These are phyloP conservation scores for Pelargonium fulgidum DNA, from an alignment of 441 rosid species.

Conservation along the genomic window DNA sequence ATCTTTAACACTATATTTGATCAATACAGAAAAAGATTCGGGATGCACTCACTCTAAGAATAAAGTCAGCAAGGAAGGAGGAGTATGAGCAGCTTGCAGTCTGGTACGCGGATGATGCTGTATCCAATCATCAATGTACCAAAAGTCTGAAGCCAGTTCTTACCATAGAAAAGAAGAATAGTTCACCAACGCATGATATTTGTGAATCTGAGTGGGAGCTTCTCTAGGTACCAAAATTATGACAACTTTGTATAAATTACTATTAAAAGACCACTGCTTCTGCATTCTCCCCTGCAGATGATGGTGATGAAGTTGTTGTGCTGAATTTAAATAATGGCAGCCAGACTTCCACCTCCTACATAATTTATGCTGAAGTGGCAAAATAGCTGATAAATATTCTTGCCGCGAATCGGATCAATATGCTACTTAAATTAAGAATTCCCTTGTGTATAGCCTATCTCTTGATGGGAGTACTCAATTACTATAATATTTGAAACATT, in stretches of 20 bases:
- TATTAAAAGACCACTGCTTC: constrained; percentile 3
- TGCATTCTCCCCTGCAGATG: constrained; percentile 18
- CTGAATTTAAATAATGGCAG: constrained; percentile 19
- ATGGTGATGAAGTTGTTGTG: constrained; percentile 17
- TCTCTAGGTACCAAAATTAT: constrained; percentile 28
- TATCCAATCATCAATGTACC: constrained; percentile 24
- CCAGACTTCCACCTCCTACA: neutral
- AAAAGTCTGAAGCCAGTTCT: constrained; percentile 14
- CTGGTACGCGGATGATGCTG: constrained; percentile 31
- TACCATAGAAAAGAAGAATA: constrained; percentile 15
- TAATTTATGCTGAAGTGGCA: constrained; percentile 11
- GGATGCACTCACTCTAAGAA: constrained; percentile 51
- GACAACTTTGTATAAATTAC: constrained; percentile 24
- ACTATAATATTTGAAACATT: neutral
- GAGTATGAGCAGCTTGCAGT: constrained; percentile 58
- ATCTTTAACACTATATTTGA: constrained; percentile 12
- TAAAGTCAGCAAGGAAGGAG: constrained; percentile 47
- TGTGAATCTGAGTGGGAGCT: constrained; percentile 64
- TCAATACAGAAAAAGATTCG: constrained; percentile 40
- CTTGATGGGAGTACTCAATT: neutral
- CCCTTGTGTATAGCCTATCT: neutral
- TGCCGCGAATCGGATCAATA: neutral
- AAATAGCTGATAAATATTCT: neutral
- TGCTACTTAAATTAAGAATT: neutral
- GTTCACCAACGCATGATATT: constrained; percentile 17